These are phyloP conservation scores for Tulasnella sp. DNA, from an alignment of 768 basidiomycete genomes.

Conservation along the genomic window DNA sequence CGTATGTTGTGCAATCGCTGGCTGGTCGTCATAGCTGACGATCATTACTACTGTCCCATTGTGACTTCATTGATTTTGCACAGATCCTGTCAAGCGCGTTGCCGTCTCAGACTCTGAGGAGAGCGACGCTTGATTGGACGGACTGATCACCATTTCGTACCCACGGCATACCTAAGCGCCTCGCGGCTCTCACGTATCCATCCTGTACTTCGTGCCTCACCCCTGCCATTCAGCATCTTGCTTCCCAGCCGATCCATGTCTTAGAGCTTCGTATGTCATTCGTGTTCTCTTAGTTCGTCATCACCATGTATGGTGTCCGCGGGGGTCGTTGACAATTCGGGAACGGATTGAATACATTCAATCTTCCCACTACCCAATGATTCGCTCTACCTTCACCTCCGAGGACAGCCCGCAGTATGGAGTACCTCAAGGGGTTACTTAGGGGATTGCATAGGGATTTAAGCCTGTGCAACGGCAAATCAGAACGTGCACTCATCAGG, in stretches of 20 bases:
- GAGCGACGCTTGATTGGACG: constrained; percentile 11
- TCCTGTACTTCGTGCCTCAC: background rate
- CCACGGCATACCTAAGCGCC: background rate
- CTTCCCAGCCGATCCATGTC: background rate
- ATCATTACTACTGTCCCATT: background rate
- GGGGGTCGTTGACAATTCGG: too few species aligned
- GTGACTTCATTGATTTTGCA: background rate
- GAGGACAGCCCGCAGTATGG: too few species aligned
- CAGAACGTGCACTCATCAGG: too few species aligned
- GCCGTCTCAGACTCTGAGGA: constrained; percentile 13
- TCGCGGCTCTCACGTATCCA: background rate
- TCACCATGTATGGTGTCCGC: too few species aligned
- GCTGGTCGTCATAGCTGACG: background rate
- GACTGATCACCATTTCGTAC: background rate
- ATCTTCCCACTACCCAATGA: too few species aligned
- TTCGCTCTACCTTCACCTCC: too few species aligned
- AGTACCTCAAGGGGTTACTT: too few species aligned
- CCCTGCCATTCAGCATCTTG: background rate
- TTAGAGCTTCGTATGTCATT: too few species aligned
- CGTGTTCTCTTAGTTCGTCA: too few species aligned
- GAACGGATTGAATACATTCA: too few species aligned
- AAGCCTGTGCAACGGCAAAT: too few species aligned
- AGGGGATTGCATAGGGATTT: too few species aligned
- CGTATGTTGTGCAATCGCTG: background rate
- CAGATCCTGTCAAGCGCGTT: constrained; percentile 17